Conservation (phyloP, 108 stramenopile genomes). For the Nitzschia putrida region DNA sequence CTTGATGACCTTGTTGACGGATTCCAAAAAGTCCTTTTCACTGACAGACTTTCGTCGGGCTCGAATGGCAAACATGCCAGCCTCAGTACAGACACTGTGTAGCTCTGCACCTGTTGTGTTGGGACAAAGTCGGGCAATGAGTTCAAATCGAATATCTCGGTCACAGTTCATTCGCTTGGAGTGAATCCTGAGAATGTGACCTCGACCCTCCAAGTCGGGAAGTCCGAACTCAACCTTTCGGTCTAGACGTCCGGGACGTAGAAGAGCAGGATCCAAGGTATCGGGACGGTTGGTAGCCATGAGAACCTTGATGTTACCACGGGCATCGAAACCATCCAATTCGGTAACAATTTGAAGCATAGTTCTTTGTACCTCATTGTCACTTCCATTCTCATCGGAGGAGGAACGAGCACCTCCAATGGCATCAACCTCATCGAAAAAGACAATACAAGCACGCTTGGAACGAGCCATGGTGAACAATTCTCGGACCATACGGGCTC, state of each 20-base stretch:
- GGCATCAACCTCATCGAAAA: constrained; percentile 96
- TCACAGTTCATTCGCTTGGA: constrained; percentile 98
- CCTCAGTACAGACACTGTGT: constrained; percentile 96
- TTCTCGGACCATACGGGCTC: constrained; percentile 99
- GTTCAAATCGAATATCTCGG: constrained; percentile 96
- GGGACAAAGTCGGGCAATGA: constrained; percentile 96
- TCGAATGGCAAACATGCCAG: constrained; percentile 99
- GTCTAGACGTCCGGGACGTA: constrained; percentile 96
- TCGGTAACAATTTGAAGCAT: constrained; percentile 99
- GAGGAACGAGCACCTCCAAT: constrained; percentile 88
- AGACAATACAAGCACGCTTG: constrained; percentile 95
- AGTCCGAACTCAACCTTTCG: constrained; percentile 98
- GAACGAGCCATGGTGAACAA: constrained; percentile 98
- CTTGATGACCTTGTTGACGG: constrained; percentile 99
- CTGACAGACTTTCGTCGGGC: constrained; percentile 94
- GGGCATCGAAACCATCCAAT: constrained; percentile 97
- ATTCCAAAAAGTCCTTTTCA: constrained; percentile 98
- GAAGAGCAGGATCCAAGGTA: constrained; percentile 94
- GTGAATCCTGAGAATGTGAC: constrained; percentile 95
- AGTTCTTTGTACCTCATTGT: constrained; percentile 97
- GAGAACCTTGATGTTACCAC: constrained; percentile 98
- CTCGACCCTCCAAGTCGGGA: constrained; percentile 94
- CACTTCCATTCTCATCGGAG: constrained; percentile 82
- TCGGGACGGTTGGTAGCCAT: constrained; percentile 97
- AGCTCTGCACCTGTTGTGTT: constrained; percentile 98